A percentile compares a stretch with the other conserved stretches of the same genome.
These are phyloP conservation scores for Glaciozyma antarctica DNA, from an alignment of 768 basidiomycete genomes.

Conservation along the genomic window DNA sequence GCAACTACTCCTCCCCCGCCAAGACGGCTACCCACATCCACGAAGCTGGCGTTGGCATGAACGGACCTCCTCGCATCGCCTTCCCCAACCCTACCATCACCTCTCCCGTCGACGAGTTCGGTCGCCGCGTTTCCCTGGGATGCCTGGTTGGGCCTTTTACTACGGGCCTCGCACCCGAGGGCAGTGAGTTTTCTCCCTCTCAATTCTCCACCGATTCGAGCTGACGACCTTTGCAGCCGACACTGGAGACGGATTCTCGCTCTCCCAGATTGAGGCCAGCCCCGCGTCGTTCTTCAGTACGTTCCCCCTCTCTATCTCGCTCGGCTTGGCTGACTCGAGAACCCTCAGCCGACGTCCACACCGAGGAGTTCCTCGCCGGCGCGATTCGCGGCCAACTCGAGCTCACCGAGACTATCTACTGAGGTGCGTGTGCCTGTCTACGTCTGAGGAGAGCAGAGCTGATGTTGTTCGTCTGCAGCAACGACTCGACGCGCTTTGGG, in stretches of 20 bases:
- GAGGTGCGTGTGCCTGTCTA: neutral
- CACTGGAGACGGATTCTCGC: slow-evolving; percentile 34
- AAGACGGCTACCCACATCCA: slow-evolving; percentile 37
- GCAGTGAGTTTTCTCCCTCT: slow-evolving; percentile 29
- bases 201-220: neutral
- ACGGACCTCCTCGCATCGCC: slow-evolving; percentile 38
- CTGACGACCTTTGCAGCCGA: slow-evolving; percentile 26
- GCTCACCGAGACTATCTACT: slow-evolving; percentile 1
- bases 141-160: slow-evolving; percentile 38
- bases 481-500: no score
- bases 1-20: slow-evolving; percentile 37
- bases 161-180: slow-evolving; percentile 37
- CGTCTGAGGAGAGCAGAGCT: no score
- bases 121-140: slow-evolving; percentile 35
- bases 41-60: slow-evolving; percentile 10
- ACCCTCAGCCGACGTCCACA: slow-evolving; percentile 36
- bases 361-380: slow-evolving; percentile 37
- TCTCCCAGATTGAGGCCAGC: slow-evolving; percentile 38
- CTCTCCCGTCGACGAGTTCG: slow-evolving; percentile 35
- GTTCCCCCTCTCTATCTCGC: no score
- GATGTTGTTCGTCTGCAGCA: no score
- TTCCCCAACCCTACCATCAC: slow-evolving; percentile 38
- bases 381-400: slow-evolving; percentile 39
- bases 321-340: no score
- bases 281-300: slow-evolving; percentile 37